A percentile compares a stretch with the other conserved stretches of the same genome.
Evolutionary conservation across 2,329 filamentous ascomycete genomes (phyloP).

Genomic region (Didymella segeticola): DNA sequence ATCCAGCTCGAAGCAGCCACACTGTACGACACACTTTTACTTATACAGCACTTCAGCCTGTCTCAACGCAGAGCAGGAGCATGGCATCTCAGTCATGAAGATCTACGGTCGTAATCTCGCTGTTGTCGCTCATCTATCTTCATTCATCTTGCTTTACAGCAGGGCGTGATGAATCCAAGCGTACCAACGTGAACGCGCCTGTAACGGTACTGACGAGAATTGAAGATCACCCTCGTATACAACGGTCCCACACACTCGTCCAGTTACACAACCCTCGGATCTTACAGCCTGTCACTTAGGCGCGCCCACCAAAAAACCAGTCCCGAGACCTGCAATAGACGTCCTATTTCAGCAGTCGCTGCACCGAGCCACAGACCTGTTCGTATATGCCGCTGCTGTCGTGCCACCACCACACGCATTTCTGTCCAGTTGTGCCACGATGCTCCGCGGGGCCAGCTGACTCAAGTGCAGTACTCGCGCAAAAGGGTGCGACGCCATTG

Average conservation of each 20-base stretch:
- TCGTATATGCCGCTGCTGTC: neutral
- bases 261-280: neutral
- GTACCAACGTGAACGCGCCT: neutral
- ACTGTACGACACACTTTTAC: neutral
- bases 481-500: neutral
- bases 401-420: neutral
- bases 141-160: too few relatives aligned
- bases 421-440: neutral
- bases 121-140: too few relatives aligned
- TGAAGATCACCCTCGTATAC: neutral
- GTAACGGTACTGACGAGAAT: neutral
- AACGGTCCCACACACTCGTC: neutral
- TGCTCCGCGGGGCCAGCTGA: neutral
- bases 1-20: neutral
- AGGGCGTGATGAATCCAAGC: neutral
- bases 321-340: neutral
- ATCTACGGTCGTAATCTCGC: neutral
- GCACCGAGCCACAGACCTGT: neutral
- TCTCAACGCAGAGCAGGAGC: neutral
- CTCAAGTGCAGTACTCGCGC: neutral
- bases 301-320: neutral
- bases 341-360: neutral
- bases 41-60: neutral
- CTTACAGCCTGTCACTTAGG: neutral
- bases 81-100: neutral